Conservation (phyloP, 495 filamentous ascomycete species). For the Trichoderma parareesei region DNA sequence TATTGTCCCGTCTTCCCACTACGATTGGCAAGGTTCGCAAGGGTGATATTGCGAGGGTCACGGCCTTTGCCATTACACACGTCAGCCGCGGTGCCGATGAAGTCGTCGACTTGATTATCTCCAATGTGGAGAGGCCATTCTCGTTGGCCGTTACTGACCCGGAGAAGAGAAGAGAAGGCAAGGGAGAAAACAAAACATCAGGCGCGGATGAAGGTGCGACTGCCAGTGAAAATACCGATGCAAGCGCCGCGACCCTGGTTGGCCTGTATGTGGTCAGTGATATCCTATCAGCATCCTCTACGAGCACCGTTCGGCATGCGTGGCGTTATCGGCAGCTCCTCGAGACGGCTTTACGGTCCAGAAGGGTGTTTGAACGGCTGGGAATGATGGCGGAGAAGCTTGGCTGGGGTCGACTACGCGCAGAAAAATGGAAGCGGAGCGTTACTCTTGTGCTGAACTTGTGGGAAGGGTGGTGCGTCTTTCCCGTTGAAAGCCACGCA, state of each 20-base stretch:
- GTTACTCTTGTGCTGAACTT: conserved; percentile 62
- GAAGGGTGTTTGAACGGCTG: conserved; percentile 71
- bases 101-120: conserved; percentile 77
- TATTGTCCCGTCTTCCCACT: conserved; percentile 73
- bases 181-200: conserved; percentile 15
- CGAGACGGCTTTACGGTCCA: conserved; percentile 60
- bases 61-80: conserved; percentile 84
- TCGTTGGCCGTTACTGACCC: conserved; percentile 52
- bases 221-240: conserved; percentile 42
- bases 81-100: conserved; percentile 72
- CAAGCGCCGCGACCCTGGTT: conserved; percentile 65
- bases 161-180: conserved; percentile 37
- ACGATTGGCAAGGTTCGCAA: conserved; percentile 66
- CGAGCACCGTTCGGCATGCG: conserved; percentile 73
- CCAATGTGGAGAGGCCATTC: conserved; percentile 69
- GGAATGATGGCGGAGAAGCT: conserved; percentile 69
- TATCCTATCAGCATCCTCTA: conserved; percentile 76
- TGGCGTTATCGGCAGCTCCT: conserved; percentile 89
- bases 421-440: conserved; percentile 86
- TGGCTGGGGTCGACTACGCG: conserved; percentile 73
- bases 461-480: conserved; percentile 90
- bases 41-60: conserved; percentile 80
- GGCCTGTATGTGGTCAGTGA: conserved; percentile 83
- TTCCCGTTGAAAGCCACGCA: conserved; percentile 66
- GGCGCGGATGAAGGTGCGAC: conserved; percentile 24